Conservation (phyloP, 306 rosid species). For the Parietaria judaica region DNA sequence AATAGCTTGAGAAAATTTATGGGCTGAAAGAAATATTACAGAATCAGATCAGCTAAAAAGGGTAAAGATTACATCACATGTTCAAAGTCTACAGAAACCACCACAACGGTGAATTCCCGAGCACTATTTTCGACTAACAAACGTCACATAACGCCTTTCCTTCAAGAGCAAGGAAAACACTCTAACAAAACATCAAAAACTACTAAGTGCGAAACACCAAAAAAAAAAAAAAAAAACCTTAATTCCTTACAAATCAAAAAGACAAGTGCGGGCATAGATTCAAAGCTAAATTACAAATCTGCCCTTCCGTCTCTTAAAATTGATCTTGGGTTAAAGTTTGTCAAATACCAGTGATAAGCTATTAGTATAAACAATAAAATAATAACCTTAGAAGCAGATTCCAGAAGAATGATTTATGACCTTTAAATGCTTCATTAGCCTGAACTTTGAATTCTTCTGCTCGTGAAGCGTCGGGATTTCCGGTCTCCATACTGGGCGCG, state of each 20-base stretch:
- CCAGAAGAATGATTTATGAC: constrained; percentile 31
- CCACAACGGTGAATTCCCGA: too few relatives aligned
- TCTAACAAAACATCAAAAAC: too few relatives aligned
- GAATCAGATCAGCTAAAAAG: constrained; percentile 22
- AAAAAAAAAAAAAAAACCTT: too few relatives aligned
- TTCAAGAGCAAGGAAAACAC: too few relatives aligned
- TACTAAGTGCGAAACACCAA: too few relatives aligned
- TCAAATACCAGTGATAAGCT: background rate
- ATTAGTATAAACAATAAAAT: background rate
- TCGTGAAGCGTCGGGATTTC: constrained; percentile 36
- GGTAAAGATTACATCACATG: constrained; percentile 7
- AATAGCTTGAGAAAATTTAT: constrained; percentile 74
- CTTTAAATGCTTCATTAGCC: constrained; percentile 82
- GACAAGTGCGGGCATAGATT: too few relatives aligned
- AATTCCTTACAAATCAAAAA: too few relatives aligned
- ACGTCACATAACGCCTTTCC: too few relatives aligned
- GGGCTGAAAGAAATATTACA: constrained; percentile 51
- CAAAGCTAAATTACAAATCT: too few relatives aligned
- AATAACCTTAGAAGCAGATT: constrained; percentile 2
- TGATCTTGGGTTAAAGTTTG: too few relatives aligned
- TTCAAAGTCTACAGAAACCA: background rate
- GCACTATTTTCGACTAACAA: too few relatives aligned
- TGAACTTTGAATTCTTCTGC: constrained; percentile 75
- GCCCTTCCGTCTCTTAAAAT: too few relatives aligned
- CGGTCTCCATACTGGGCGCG: constrained; percentile 47